phyloP scores from a whole-genome alignment of 2,329 filamentous ascomycete species.

The Fusarium decemcellulare region DNA sequence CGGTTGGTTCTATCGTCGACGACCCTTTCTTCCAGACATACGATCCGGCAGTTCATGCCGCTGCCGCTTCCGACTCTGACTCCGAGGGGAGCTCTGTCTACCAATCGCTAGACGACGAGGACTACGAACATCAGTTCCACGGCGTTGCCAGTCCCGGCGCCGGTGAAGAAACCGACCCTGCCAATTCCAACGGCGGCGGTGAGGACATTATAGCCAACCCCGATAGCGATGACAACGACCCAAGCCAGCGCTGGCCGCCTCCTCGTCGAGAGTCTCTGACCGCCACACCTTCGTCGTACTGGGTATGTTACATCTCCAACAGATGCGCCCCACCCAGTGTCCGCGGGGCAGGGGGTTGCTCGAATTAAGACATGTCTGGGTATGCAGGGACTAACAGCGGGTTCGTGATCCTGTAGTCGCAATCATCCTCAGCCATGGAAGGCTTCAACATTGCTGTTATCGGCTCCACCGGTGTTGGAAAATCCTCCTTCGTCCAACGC shows the following conservation, averaged over 20 bases:
- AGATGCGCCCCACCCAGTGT: slow-evolving; percentile 37
- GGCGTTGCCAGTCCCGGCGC: slow-evolving; percentile 22
- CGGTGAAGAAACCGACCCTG: slow-evolving; percentile 17
- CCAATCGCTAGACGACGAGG: slow-evolving; percentile 47
- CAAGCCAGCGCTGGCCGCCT: slow-evolving; percentile 58
- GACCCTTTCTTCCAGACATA: slow-evolving; percentile 68
- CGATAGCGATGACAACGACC: slow-evolving; percentile 46
- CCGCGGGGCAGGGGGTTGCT: slow-evolving; percentile 42
- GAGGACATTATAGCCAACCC: slow-evolving; percentile 32
- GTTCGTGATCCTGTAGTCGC: slow-evolving; percentile 47
- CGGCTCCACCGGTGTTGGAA: slow-evolving; percentile 76
- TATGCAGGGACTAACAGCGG: slow-evolving; percentile 46
- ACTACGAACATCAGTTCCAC: slow-evolving; percentile 52
- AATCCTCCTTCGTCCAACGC: slow-evolving; percentile 77
- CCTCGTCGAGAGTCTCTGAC: slow-evolving; percentile 65
- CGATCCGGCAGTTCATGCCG: slow-evolving; percentile 50
- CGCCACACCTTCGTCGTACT: slow-evolving; percentile 53
- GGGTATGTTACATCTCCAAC: slow-evolving; percentile 53
- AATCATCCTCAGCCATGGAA: slow-evolving; percentile 63
- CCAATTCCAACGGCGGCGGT: slow-evolving; percentile 29
- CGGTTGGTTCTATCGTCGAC: slow-evolving; percentile 67
- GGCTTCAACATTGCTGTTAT: slow-evolving; percentile 76
- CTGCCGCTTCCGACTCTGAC: slow-evolving; percentile 42
- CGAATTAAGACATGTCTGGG: slow-evolving; percentile 11
- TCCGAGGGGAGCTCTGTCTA: slow-evolving; percentile 45